Evolutionary conservation across 257 asterid genomes (phyloP).

Genomic region (Fraxinus excelsior): DNA sequence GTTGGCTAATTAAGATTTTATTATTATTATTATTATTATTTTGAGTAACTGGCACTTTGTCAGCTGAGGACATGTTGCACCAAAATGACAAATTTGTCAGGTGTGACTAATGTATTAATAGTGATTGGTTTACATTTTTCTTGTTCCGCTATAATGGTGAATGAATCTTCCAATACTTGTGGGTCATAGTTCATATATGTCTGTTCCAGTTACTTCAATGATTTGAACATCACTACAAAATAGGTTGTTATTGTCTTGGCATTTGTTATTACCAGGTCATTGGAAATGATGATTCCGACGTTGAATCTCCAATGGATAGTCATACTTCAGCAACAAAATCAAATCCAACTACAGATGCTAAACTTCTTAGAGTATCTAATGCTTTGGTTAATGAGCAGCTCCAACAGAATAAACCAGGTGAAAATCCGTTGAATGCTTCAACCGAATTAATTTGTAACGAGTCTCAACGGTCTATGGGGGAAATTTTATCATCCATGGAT

Average conservation of each 20-base stretch:
- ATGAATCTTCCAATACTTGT: not conserved
- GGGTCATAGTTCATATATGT: slow-evolving; percentile 3
- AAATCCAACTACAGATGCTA: slow-evolving; percentile 42
- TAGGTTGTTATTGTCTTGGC: slow-evolving; percentile 15
- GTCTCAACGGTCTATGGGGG: slow-evolving; percentile 75
- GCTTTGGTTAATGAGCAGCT: slow-evolving; percentile 53
- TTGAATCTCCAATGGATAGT: slow-evolving; percentile 54
- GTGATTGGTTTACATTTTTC: not conserved
- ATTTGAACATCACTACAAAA: not conserved
- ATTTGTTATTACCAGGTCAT: slow-evolving; percentile 56
- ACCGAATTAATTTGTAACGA: slow-evolving; percentile 48
- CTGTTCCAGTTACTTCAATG: slow-evolving; percentile 14
- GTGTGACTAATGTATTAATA: too few relatives aligned
- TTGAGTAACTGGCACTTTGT: not conserved
- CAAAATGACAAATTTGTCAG: not conserved
- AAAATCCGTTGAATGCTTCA: slow-evolving; percentile 47
- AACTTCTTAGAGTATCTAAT: slow-evolving; percentile 39
- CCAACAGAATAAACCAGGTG: slow-evolving; percentile 43
- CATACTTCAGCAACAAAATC: slow-evolving; percentile 38
- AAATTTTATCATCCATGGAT: slow-evolving; percentile 71
- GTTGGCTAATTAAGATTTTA: not conserved
- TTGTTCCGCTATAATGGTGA: not conserved
- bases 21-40: too few relatives aligned
- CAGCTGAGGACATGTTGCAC: not conserved
- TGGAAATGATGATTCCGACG: slow-evolving; percentile 70